Evolutionary conservation across 2,329 filamentous ascomycete genomes (phyloP), one percentile per base, ranked within the genome.

Genomic region (Incumbomyces delicatus): DNA sequence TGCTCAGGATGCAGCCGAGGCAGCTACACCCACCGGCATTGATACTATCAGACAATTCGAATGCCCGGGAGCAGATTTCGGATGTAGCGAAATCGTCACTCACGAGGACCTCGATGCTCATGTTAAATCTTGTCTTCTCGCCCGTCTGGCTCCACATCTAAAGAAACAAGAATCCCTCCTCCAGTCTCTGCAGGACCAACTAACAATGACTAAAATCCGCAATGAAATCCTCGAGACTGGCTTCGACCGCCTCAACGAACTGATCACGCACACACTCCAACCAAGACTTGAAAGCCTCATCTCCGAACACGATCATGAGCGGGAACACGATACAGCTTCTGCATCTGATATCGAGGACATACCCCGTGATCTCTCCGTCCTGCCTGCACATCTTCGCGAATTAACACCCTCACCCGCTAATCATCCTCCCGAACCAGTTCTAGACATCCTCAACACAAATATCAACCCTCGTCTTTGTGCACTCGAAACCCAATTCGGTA

Each of bases 71-170:
- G 49, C 22, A 18, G 34, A 64, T 49, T 71, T 66, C 45, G 69
- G 69, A n/a, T 72, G 70, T 48, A 58, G 56, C 3, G 58, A 63
- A 34, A 64, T 62, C 33, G 54, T 65, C 51, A 64, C 61, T 50
- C 60, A 61, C 11, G 58, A 60, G 17, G 62, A 66, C 14, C 57
- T 66, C 29, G 61, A 65, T 34, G 61, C 66, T 35, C 71, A 76
- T 53, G 65, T 71, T 41, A 61, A 65, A 41, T 59, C 60, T 22
- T 82, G 78, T 56, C 67, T 71, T 0, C 66, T 79, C 38, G 68
- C 74, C 10, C 63, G 68, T 4, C 63, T 72, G 48, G 61, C 63
- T 0, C 68, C 70, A 14, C 68, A 67, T 43, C 63, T 72, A 17
- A 63, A 69, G 38, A 61, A 58, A 12, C 69, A 72, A 47, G 65